Percentiles rank a stretch among this genome's conserved stretches.
Evolutionary conservation across 768 basidiomycete species (phyloP).

Genomic region (Lentinus brumalis): DNA sequence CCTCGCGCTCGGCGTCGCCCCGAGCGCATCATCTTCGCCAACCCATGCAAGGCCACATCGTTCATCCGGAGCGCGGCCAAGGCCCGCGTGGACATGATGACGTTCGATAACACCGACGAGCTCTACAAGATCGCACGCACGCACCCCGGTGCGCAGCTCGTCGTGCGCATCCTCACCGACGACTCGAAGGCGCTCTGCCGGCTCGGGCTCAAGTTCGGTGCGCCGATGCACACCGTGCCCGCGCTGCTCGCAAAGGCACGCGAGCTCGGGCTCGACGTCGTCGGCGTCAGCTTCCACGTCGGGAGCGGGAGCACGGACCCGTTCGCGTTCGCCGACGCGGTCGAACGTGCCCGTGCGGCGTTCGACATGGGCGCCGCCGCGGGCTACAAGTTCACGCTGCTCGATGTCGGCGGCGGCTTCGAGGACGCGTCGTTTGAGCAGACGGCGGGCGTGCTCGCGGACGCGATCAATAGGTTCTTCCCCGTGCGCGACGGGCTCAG

Average conservation of each 20-base stretch:
- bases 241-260: conserved; percentile 77
- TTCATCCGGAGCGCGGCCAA: conserved; percentile 87
- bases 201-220: conserved; percentile 96
- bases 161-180: conserved; percentile 96
- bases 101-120: conserved; percentile 98
- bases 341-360: conserved; percentile 75
- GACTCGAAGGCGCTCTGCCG: conserved; percentile 94
- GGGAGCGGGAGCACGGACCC: conserved; percentile 97
- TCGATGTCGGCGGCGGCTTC: conserved; percentile 97
- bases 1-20: conserved; percentile 71
- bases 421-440: conserved; percentile 84
- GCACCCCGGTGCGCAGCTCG: conserved; percentile 81
- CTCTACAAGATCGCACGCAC: conserved; percentile 86
- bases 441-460: conserved; percentile 69
- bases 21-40: conserved; percentile 91
- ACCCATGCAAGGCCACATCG: conserved; percentile 96
- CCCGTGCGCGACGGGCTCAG: conserved; percentile 68
- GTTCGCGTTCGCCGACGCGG: conserved; percentile 85
- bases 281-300: conserved; percentile 97
- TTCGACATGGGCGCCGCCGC: conserved; percentile 85
- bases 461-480: conserved; percentile 78
- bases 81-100: conserved; percentile 88
- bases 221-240: conserved; percentile 78
- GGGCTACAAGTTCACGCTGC: conserved; percentile 80
- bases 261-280: conserved; percentile 78